Evolutionary conservation across 495 filamentous ascomycete species (phyloP).

Genomic region (Xylaria cubensis): DNA sequence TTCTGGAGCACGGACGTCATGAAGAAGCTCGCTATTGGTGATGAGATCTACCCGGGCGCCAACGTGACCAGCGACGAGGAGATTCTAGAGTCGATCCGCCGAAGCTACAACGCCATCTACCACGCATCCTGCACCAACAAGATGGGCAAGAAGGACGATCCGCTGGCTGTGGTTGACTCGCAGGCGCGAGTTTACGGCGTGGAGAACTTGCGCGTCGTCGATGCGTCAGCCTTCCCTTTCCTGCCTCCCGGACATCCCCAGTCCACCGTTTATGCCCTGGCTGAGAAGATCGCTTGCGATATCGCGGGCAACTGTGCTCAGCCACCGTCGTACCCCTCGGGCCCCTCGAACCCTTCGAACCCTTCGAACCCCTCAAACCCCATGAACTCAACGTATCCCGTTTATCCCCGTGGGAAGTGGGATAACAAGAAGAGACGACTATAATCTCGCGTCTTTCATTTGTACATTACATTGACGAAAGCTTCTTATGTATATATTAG

Average conservation of each 20-base stretch:
- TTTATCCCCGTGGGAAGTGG: background rate
- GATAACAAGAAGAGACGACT: constrained; percentile 14
- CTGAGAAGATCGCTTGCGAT: constrained; percentile 49
- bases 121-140: constrained; percentile 56
- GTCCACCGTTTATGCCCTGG: constrained; percentile 45
- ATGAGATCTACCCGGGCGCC: constrained; percentile 55
- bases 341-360: background rate
- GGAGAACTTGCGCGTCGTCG: constrained; percentile 56
- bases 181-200: constrained; percentile 54
- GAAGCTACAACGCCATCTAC: constrained; percentile 51
- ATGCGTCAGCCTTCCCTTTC: constrained; percentile 52
- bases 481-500: background rate
- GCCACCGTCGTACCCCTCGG: constrained; percentile 5
- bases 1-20: constrained; percentile 52
- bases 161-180: constrained; percentile 59
- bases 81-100: constrained; percentile 49
- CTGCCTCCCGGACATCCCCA: constrained; percentile 56
- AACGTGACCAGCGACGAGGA: constrained; percentile 53
- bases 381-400: background rate
- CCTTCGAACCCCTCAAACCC: background rate
- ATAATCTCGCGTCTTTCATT: background rate
- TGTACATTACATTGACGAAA: background rate
- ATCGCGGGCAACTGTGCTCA: constrained; percentile 33
- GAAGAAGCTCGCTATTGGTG: constrained; percentile 46
- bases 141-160: constrained; percentile 56